phyloP scores from a whole-genome alignment of 768 basidiomycete species.

The Kwoniella sp. region DNA sequence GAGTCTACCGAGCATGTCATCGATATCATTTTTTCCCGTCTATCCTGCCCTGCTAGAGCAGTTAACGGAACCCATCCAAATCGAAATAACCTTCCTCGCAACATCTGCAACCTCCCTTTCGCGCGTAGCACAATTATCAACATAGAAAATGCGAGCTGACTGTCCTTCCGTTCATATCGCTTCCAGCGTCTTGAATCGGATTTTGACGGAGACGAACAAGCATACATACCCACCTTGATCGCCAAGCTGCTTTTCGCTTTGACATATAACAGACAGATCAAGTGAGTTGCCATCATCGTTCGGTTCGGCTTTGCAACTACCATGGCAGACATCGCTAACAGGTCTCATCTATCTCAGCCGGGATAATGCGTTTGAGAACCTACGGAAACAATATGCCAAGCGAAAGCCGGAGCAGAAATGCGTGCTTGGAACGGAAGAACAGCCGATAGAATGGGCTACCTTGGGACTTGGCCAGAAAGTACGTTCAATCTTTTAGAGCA shows the following conservation, averaged over 20 bases:
- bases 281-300: conserved; percentile 35
- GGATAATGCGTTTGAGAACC: conserved; percentile 46
- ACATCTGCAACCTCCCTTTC: no score
- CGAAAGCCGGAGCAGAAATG: conserved; percentile 30
- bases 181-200: conserved; percentile 47
- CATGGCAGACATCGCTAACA: no score
- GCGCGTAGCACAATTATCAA: no score
- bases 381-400: conserved; percentile 49
- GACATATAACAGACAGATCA: conserved; percentile 52
- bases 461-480: conserved; percentile 52
- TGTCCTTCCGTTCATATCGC: neutral
- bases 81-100: no score
- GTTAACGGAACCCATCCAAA: no score
- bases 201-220: conserved; percentile 43
- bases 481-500: conserved; percentile 1
- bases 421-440: conserved; percentile 43
- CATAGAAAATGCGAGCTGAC: no score
- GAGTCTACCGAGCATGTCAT: conserved; percentile 24
- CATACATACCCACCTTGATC: conserved; percentile 43
- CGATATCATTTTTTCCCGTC: no score
- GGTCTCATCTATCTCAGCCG: conserved; percentile 27
- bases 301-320: no score
- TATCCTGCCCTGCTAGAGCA: no score
- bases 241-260: conserved; percentile 53
- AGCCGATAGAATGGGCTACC: conserved; percentile 47